Evolutionary conservation across 1,284 basidiomycete genomes (phyloP).

Genomic region (Moesziomyces parantarcticus): DNA sequence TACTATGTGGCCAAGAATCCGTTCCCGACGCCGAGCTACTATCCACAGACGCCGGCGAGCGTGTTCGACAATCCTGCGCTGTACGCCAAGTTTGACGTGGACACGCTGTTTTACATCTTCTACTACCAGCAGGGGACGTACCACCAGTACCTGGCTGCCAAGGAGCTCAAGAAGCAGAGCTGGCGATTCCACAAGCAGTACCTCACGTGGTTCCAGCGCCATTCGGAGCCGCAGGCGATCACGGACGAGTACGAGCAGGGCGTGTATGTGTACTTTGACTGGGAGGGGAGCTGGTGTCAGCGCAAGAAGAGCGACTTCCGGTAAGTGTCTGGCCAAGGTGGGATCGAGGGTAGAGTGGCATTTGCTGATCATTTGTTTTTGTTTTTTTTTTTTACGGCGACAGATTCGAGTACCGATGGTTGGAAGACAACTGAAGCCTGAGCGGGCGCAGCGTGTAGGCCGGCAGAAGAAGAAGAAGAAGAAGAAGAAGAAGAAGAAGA

Average conservation of each 20-base stretch:
- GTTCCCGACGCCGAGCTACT: constrained; percentile 90
- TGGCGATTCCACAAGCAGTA: constrained; percentile 99
- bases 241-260: constrained; percentile 99
- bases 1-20: constrained; percentile 97
- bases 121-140: constrained; percentile 98
- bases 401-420: constrained; percentile 65
- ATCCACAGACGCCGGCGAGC: constrained; percentile 87
- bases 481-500: constrained; percentile 7
- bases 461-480: constrained; percentile 7
- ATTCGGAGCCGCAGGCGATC: constrained; percentile 98
- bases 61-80: constrained; percentile 85
- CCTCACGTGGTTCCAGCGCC: constrained; percentile 99
- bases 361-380: neutral
- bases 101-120: constrained; percentile 98
- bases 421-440: constrained; percentile 66
- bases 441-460: too few species aligned
- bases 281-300: constrained; percentile 81
- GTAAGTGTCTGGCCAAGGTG: constrained; percentile 65
- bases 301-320: constrained; percentile 98
- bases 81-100: constrained; percentile 92
- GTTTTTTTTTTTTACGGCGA: constrained; percentile 3
- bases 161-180: constrained; percentile 95
- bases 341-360: too few species aligned
- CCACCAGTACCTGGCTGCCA: constrained; percentile 96
- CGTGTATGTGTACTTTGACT: constrained; percentile 72